These are phyloP conservation scores for Aspergillus japonicus DNA, from an alignment of 2,329 filamentous ascomycete genomes.

Conservation along the genomic window DNA sequence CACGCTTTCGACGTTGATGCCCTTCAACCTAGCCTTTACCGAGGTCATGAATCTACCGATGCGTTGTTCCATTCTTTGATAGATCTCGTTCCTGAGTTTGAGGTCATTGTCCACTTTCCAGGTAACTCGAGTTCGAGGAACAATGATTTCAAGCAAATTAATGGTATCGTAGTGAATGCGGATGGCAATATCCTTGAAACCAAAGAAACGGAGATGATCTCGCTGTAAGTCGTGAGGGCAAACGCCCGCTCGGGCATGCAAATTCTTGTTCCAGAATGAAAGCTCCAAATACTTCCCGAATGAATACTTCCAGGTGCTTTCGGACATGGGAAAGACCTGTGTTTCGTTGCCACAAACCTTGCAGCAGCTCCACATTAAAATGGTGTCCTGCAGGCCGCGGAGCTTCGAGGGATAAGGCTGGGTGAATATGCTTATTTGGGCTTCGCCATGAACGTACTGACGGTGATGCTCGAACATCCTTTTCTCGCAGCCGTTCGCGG, in stretches of 20 bases:
- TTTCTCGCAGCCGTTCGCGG: conserved; percentile 79
- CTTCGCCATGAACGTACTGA: conserved; percentile 95
- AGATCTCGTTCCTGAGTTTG: conserved; percentile 89
- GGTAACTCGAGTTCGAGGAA: conserved; percentile 83
- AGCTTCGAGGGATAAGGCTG: conserved; percentile 70
- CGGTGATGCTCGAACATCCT: conserved; percentile 90
- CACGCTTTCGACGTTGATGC: conserved; percentile 89
- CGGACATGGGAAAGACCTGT: conserved; percentile 84
- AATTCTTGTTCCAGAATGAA: conserved; percentile 87
- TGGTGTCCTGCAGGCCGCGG: conserved; percentile 67
- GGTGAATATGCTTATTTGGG: conserved; percentile 86
- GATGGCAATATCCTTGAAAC: conserved; percentile 78
- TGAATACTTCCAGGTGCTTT: conserved; percentile 95
- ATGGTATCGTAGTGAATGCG: conserved; percentile 91
- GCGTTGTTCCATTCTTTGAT: conserved; percentile 73
- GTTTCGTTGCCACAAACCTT: conserved; percentile 90
- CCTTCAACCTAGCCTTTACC: conserved; percentile 76
- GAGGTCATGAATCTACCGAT: conserved; percentile 85
- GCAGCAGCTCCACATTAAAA: conserved; percentile 97
- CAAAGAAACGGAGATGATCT: conserved; percentile 91
- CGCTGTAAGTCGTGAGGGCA: conserved; percentile 91
- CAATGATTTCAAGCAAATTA: conserved; percentile 89
- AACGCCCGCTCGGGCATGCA: conserved; percentile 70
- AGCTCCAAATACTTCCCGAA: conserved; percentile 98
- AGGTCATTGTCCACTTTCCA: conserved; percentile 98